Conservation (phyloP, 148 eudicot species). For the Suaeda aralocaspica region DNA sequence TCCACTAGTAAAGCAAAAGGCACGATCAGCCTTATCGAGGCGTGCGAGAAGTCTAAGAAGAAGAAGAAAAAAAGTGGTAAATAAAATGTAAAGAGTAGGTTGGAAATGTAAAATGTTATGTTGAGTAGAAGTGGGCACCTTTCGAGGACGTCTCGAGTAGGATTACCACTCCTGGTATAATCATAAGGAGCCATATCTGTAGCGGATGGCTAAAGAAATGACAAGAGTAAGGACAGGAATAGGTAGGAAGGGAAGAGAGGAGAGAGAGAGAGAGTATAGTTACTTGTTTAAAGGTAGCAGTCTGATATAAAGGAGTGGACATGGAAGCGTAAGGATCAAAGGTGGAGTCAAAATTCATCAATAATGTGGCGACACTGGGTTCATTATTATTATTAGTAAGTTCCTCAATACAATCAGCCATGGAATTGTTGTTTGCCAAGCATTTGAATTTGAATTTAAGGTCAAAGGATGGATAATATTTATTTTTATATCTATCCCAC, state of each 20-base stretch:
- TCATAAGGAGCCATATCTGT: conserved; percentile 75
- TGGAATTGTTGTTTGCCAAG: too few species aligned
- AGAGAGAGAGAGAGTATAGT: conserved; percentile 7
- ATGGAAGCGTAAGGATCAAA: conserved; percentile 88
- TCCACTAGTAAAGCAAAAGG: conserved; percentile 97
- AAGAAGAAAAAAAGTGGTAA: conserved; percentile 5
- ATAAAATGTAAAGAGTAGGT: neutral
- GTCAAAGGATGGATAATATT: too few species aligned
- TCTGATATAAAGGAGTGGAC: conserved; percentile 90
- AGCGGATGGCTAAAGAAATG: conserved; percentile 72
- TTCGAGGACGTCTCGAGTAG: conserved; percentile 82
- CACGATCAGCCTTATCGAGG: conserved; percentile 94
- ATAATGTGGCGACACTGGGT: conserved; percentile 72
- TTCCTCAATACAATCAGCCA: neutral
- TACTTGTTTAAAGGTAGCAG: conserved; percentile 97
- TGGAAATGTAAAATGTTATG: neutral
- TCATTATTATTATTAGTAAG: conserved; percentile 28
- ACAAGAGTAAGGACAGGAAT: neutral
- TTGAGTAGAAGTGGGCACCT: conserved; percentile 39
- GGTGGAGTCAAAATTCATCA: conserved; percentile 71
- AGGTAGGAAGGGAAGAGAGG: neutral
- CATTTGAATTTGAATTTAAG: too few species aligned
- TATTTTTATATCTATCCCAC: too few species aligned
- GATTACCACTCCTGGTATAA: conserved; percentile 97
- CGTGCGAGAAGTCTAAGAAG: conserved; percentile 67